phyloP scores from a whole-genome alignment of 257 asterid species.

The Gentiana dahurica region DNA sequence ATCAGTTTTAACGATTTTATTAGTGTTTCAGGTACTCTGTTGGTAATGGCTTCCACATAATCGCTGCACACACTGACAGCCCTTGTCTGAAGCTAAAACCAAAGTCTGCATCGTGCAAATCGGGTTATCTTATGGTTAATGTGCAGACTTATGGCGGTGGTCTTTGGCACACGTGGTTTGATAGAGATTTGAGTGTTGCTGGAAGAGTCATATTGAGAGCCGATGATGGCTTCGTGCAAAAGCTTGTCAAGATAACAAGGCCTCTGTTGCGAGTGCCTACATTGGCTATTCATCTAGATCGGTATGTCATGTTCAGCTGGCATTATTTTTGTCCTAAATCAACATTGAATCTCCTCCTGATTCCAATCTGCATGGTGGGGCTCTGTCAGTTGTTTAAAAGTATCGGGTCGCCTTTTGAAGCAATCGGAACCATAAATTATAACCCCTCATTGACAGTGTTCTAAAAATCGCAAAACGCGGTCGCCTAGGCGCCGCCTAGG shows the following conservation, averaged over 20 bases:
- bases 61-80: slow-evolving; percentile 98
- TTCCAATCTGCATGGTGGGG: neutral
- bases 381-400: too few species aligned
- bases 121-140: slow-evolving; percentile 89
- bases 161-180: slow-evolving; percentile 99
- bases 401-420: neutral
- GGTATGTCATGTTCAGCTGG: slow-evolving; percentile 29
- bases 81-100: slow-evolving; percentile 98
- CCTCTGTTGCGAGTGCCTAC: slow-evolving; percentile 95
- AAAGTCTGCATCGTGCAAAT: slow-evolving; percentile 70
- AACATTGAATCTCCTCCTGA: neutral
- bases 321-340: neutral
- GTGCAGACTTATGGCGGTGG: slow-evolving; percentile 97
- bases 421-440: neutral
- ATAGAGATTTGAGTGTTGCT: slow-evolving; percentile 89
- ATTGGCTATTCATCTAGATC: slow-evolving; percentile 90
- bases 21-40: slow-evolving; percentile 71
- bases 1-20: slow-evolving; percentile 16
- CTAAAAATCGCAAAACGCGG: too few species aligned
- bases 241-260: slow-evolving; percentile 77
- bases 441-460: too few species aligned
- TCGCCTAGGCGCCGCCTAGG: too few species aligned
- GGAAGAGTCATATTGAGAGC: slow-evolving; percentile 87
- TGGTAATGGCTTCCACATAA: slow-evolving; percentile 85
- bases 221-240: slow-evolving; percentile 73